Evolutionary conservation across 2,329 filamentous ascomycete species (phyloP).

Genomic region (Phialophora macrospora): DNA sequence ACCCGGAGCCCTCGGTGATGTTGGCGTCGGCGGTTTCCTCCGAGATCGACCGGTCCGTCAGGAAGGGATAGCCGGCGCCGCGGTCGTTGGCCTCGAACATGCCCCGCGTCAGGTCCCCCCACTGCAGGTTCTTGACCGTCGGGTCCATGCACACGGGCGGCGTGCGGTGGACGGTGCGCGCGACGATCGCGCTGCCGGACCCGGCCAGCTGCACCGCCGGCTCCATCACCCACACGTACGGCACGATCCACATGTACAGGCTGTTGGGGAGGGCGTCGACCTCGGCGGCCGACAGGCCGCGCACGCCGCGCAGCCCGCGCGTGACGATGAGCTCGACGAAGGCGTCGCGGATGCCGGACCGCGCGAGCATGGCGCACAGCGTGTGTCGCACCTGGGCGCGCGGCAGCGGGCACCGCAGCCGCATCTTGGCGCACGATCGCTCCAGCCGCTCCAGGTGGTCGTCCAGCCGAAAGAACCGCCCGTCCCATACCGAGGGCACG

Average conservation of each 20-base stretch:
- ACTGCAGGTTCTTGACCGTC: constrained; percentile 59
- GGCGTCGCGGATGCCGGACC: constrained; percentile 56
- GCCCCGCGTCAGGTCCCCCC: constrained; percentile 55
- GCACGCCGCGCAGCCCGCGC: constrained; percentile 52
- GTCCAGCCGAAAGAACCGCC: constrained; percentile 58
- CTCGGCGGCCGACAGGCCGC: constrained; percentile 45
- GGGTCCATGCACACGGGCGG: constrained; percentile 57
- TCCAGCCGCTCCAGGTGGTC: constrained; percentile 55
- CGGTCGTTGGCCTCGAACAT: constrained; percentile 56
- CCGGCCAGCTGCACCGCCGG: constrained; percentile 51
- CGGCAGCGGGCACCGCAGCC: constrained; percentile 51
- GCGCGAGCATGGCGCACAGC: constrained; percentile 53
- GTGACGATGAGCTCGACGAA: constrained; percentile 60
- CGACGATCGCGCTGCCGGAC: constrained; percentile 50
- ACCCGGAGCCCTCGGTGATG: constrained; percentile 58
- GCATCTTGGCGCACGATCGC: constrained; percentile 53
- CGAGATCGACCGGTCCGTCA: constrained; percentile 47
- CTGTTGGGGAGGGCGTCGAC: constrained; percentile 43
- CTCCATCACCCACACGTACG: constrained; percentile 59
- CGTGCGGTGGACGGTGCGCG: constrained; percentile 53
- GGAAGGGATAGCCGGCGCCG: constrained; percentile 55
- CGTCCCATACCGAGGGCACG: constrained; percentile 59
- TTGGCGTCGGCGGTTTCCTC: constrained; percentile 39
- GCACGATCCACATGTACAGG: constrained; percentile 56
- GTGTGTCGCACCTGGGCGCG: constrained; percentile 48